Base-by-base conservation (phyloP, 768 basidiomycete species). In the Leucosporidium scottii region DNA sequence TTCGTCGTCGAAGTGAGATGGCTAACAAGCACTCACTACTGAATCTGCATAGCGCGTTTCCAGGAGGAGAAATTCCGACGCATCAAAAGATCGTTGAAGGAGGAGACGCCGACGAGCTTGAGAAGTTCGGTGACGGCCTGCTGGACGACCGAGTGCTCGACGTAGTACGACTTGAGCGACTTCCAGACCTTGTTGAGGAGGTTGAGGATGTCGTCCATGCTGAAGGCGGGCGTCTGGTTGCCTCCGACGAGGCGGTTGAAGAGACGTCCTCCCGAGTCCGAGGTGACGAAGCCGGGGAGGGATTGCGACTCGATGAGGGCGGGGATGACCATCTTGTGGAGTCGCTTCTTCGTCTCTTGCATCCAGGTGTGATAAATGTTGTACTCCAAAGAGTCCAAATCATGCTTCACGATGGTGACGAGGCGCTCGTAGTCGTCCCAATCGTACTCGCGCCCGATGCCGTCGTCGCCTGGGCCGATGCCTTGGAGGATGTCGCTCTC, bases 1-100 rank as follows among this genome's bases (percentile, higher is more conserved):
- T 4, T 5, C 8, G 34, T 5, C 4, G 2, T 3, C 28, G 23
- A 34, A n/a, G 56, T 28, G 15, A n/a, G 27, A 60, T 44, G 31
- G 25, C 51, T 48, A 9, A 47, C n/a, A n/a, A n/a, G 34, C 7
- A 68, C 75, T 55, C 61, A 74, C 66, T 99, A 99, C 78, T 99
- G 96, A 66, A 99, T 98, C 84, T 99, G 96, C 96, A 99, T 98
- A 6, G 96, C 96, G 83, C 96, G 86, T 80, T 99, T 99, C 96
- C 96, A 99, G 10, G 93, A 97, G 72, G 91, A 93, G 80, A 99
- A 99, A 79, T 99, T 99, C 61, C 96, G 85, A 76, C 96, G 84
- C 96, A 99, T 99, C 60, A 99, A 81, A 69, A 99, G 84, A 75
- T 99, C 96, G 77, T 99, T 99, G 80, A 99, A 99, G 76, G 91